These are phyloP conservation scores for Neurospora sp. DNA, from an alignment of 495 filamentous ascomycete genomes.

Conservation along the genomic window DNA sequence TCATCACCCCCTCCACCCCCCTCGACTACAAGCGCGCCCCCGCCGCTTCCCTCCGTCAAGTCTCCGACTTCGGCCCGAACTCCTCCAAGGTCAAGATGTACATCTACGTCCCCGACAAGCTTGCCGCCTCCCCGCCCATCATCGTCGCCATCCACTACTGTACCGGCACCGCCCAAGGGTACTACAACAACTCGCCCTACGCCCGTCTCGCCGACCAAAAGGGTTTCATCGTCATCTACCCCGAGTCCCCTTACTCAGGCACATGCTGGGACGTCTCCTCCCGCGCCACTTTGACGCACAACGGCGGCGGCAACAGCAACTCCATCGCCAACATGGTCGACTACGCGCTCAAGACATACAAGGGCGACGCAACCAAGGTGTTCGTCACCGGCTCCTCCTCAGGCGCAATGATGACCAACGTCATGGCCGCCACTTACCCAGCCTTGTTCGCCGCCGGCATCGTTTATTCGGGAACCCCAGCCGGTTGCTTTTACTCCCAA, in stretches of 20 bases:
- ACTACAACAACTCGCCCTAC: constrained; percentile 17
- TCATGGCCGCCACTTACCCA: constrained; percentile 29
- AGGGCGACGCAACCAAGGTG: constrained; percentile 37
- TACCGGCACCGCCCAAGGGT: constrained; percentile 19
- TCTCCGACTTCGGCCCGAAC: constrained; percentile 33
- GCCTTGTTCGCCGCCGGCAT: constrained; percentile 32
- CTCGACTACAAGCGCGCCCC: neutral
- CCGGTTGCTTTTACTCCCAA: constrained; percentile 28
- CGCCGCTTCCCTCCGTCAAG: constrained; percentile 7
- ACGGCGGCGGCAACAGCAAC: constrained; percentile 47
- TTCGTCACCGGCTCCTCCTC: constrained; percentile 44
- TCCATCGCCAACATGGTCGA: constrained; percentile 51
- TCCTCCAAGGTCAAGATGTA: constrained; percentile 43
- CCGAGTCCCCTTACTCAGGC: constrained; percentile 28
- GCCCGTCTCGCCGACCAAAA: constrained; percentile 30
- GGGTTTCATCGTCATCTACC: constrained; percentile 42
- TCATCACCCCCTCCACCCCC: neutral
- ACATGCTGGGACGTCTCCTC: constrained; percentile 43
- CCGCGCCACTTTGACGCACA: constrained; percentile 36
- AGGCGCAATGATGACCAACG: constrained; percentile 42
- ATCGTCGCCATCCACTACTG: constrained; percentile 49
- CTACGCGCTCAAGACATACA: constrained; percentile 40
- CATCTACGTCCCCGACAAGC: constrained; percentile 44
- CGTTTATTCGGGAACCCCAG: constrained; percentile 28
- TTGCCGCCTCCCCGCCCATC: constrained; percentile 40